Evolutionary conservation across 2,329 filamentous ascomycete genomes (phyloP), one percentile per base, ranked within the genome.

Genomic region (Chrysosporium queenslandicum): DNA sequence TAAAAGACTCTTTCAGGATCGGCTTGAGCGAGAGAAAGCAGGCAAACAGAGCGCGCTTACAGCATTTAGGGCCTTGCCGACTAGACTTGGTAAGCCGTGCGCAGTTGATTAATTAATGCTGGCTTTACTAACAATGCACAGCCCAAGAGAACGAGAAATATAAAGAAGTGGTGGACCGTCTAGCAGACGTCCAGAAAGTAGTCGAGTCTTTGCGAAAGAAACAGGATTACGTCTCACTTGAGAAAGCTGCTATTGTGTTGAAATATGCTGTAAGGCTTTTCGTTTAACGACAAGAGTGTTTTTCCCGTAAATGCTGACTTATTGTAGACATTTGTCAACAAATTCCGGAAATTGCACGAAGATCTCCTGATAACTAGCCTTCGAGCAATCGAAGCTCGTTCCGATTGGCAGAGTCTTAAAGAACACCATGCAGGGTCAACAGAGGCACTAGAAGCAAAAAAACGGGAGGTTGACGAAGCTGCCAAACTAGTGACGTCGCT

Each of bases 301-400:
- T 50, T 41, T 34, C 27, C 16, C 34, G 25, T 9, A 3, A 18
- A 36, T 30, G 11, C 8, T 48, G 21, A 41, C 16, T 37, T 20
- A n/a, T n/a, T 39, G 2, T 43, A 82, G 65, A 76, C 78, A 58
- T 72, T 79, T 3, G 77, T 94, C 6, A 75, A 77, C n/a, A 63
- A 68, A 18, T 77, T 94, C 41, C 78, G 80, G 12, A 67, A 73
- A 46, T 75, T 80, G 4, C 80, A 86, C 49, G 75, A 83, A 42
- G 77, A 78, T 12, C 70, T 87, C 9, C 68, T 90, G 14, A 82
- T 90, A 60, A 81, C 79, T 1, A 78, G 86, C 58, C 75, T 96
- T 41, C 76, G 81, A 55, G 71, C 79, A 0, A 78, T 94, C 27
- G 92, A 98, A 71, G 90, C 88, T 1, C 67, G 75, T n/a, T 96